Evolutionary conservation across 2,329 filamentous ascomycete species (phyloP).

Genomic region (Thelonectria rubi): DNA sequence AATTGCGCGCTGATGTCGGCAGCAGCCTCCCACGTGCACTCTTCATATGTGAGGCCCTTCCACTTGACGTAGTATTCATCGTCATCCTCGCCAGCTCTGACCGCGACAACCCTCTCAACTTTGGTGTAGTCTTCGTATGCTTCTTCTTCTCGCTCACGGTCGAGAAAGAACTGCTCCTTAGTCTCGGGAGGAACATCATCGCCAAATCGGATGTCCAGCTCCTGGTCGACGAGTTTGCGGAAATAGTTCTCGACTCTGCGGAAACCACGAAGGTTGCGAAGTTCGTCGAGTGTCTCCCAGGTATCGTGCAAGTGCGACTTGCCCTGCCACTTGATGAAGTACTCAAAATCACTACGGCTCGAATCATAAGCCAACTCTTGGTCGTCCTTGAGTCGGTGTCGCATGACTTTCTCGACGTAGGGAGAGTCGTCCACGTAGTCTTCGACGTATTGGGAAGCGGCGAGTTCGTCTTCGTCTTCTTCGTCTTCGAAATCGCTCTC

Average conservation of each 20-base stretch:
- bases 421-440: conserved; percentile 80
- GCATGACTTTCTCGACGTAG: conserved; percentile 89
- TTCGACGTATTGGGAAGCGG: conserved; percentile 73
- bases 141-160: conserved; percentile 89
- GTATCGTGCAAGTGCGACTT: conserved; percentile 95
- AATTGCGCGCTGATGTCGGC: conserved; percentile 79
- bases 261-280: conserved; percentile 81
- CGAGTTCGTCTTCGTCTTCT: conserved; percentile 67
- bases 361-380: conserved; percentile 66
- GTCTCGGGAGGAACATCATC: conserved; percentile 84
- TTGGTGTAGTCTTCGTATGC: conserved; percentile 89
- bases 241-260: conserved; percentile 96
- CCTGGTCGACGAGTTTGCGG: conserved; percentile 80
- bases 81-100: conserved; percentile 80
- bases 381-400: conserved; percentile 81
- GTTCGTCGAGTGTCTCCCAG: conserved; percentile 83
- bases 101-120: conserved; percentile 90
- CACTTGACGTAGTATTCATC: conserved; percentile 96
- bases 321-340: conserved; percentile 94
- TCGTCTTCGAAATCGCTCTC: conserved; percentile 73
- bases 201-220: conserved; percentile 79
- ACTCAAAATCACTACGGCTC: conserved; percentile 83
- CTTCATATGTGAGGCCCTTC: conserved; percentile 93
- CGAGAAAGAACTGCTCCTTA: conserved; percentile 93
- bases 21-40: conserved; percentile 91